Evolutionary conservation across 2,329 filamentous ascomycete genomes (phyloP).

Genomic region (Periglandula ipomoeae): DNA sequence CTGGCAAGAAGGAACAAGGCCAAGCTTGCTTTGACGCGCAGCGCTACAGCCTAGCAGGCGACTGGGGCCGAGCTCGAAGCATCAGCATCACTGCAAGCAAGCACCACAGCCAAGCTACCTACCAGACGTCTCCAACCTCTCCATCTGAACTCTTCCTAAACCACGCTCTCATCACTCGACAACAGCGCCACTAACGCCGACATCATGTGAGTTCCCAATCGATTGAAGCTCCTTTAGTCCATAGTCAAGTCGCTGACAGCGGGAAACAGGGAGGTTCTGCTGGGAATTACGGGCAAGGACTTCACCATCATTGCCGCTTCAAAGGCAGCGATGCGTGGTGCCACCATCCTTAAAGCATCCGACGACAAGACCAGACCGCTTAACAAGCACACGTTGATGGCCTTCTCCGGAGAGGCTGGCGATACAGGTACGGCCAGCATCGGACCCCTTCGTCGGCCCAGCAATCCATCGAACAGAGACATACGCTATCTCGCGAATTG

Average conservation of each 20-base stretch:
- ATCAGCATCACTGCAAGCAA: slow-evolving; percentile 1
- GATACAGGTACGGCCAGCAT: slow-evolving; percentile 62
- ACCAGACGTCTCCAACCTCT: background rate
- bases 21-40: slow-evolving; percentile 25
- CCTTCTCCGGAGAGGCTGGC: slow-evolving; percentile 90
- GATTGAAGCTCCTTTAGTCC: background rate
- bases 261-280: slow-evolving; percentile 75
- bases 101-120: background rate
- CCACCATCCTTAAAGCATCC: slow-evolving; percentile 85
- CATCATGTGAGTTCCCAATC: slow-evolving; percentile 7
- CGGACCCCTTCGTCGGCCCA: background rate
- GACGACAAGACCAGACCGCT: slow-evolving; percentile 94
- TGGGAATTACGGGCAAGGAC: slow-evolving; percentile 98
- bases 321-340: slow-evolving; percentile 96
- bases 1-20: background rate
- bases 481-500: background rate
- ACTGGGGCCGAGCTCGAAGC: slow-evolving; percentile 6
- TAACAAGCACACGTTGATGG: slow-evolving; percentile 91
- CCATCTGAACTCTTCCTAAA: slow-evolving; percentile 5
- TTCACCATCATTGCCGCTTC: slow-evolving; percentile 96
- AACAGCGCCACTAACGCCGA: background rate
- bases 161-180: slow-evolving; percentile 2
- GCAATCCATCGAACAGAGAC: background rate
- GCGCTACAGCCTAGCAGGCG: slow-evolving; percentile 26
- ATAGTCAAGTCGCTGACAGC: background rate